Evolutionary conservation across 352 stramenopile genomes (phyloP).

Genomic region (Blastocystis sp.): DNA sequence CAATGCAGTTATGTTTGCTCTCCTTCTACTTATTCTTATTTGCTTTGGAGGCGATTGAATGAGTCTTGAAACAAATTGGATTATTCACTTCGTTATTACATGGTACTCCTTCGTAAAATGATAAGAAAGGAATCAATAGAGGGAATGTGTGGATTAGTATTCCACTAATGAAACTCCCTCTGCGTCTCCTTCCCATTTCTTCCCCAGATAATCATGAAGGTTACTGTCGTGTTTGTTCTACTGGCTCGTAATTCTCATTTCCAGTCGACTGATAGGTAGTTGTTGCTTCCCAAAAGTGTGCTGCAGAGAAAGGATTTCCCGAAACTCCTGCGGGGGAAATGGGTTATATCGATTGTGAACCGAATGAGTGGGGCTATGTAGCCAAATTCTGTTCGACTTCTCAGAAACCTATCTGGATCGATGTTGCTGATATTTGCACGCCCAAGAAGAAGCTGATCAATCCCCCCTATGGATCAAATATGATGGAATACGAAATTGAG

Average conservation of each 20-base stretch:
- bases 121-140: too few relatives aligned
- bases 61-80: too few relatives aligned
- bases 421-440: constrained; percentile 32
- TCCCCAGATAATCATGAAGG: constrained; percentile 29
- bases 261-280: not conserved
- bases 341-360: not conserved
- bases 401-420: not conserved
- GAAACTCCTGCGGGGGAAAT: constrained; percentile 14
- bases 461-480: constrained; percentile 24
- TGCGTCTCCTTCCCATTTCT: not conserved
- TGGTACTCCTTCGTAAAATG: too few relatives aligned
- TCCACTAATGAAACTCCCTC: constrained; percentile 34
- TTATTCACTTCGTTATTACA: too few relatives aligned
- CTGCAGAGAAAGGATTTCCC: not conserved
- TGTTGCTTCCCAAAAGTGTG: not conserved
- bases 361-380: constrained; percentile 21
- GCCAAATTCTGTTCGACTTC: not conserved
- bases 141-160: too few relatives aligned
- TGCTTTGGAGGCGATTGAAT: too few relatives aligned
- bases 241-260: not conserved
- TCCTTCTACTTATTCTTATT: too few relatives aligned
- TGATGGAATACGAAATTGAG: constrained; percentile 4
- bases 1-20: too few relatives aligned
- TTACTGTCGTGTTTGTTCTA: not conserved
- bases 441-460: constrained; percentile 4